Evolutionary conservation across 768 basidiomycete species (phyloP).

Genomic region (Thelephora aurantiotincta): DNA sequence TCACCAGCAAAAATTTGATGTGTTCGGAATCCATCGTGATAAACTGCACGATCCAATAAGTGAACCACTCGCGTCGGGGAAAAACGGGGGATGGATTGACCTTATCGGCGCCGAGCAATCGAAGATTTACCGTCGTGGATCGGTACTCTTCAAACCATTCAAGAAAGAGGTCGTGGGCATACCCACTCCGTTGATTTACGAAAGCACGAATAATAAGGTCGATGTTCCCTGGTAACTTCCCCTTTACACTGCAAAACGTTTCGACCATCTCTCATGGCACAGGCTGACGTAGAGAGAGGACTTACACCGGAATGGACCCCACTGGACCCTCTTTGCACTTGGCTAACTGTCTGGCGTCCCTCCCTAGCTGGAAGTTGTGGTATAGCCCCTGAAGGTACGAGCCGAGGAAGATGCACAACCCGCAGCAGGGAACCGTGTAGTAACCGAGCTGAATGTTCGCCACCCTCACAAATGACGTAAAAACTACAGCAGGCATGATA

Average conservation of each 20-base stretch:
- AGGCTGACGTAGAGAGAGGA: no score
- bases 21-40: conserved; percentile 67
- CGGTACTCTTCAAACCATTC: conserved; percentile 56
- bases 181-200: conserved; percentile 39
- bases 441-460: background rate
- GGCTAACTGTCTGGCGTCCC: no score
- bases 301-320: no score
- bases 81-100: conserved; percentile 23
- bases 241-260: conserved; percentile 23
- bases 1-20: conserved; percentile 46
- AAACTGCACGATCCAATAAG: conserved; percentile 26
- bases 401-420: background rate
- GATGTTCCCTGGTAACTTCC: conserved; percentile 70
- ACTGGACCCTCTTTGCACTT: no score
- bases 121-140: conserved; percentile 54
- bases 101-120: conserved; percentile 56
- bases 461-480: no score
- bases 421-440: background rate
- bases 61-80: background rate
- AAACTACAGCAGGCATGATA: no score
- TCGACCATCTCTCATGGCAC: no score
- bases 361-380: background rate
- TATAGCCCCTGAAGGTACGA: background rate
- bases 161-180: conserved; percentile 50
- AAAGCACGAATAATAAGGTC: conserved; percentile 48